Base-by-base conservation (phyloP, 2,329 filamentous ascomycete species). In the Cladosporium colombiae region DNA sequence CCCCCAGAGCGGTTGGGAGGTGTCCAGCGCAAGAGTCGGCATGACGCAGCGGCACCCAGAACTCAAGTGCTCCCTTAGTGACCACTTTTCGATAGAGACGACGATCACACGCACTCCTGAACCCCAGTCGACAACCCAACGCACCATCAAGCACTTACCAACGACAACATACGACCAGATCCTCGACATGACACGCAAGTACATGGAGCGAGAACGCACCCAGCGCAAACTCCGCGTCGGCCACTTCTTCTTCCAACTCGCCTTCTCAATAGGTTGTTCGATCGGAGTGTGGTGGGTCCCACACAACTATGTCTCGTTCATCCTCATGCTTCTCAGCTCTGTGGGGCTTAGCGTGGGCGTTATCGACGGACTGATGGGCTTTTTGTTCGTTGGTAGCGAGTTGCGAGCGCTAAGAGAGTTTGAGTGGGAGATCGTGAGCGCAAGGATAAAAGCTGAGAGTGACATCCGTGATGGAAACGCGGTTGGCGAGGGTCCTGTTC, bases 81-180 rank as follows among this genome's bases (percentile, higher is more conserved):
- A 99, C 75, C 95, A 98, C 77, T 98, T 97, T 77, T 93, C 92
- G 25, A 90, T 98, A 62, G 90, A 94, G 76, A 89, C 91, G 6
- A 93, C 91, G 0, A 83, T 98, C 11, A 78, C 81, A 5, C 83
- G 85, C 14, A 62, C 55, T n/a, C 27, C 64, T 16, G 53, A n/a
- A 35, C 18, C 58, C 10, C 35, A 37, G 8, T 11, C 52, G 33
- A 10, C 29, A 16, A 16, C 25, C 7, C 2, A 27, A 27, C 21
- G 27, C 18, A 23, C 35, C 25, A 33, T 59, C 21, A 37, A 64
- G 21, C 65, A 58, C 25, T 59, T 72, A 2, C 70, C 71, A 5
- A 27, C 65, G 2, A 44, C 68, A 27, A 77, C 72, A 0, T 91
- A 92, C 74, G 88, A 91, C 72, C 85, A 90, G 66, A 92, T 98